Evolutionary conservation across 371 early-diverging fungal genomes (phyloP).

Genomic region (Mortierella polycephala): DNA sequence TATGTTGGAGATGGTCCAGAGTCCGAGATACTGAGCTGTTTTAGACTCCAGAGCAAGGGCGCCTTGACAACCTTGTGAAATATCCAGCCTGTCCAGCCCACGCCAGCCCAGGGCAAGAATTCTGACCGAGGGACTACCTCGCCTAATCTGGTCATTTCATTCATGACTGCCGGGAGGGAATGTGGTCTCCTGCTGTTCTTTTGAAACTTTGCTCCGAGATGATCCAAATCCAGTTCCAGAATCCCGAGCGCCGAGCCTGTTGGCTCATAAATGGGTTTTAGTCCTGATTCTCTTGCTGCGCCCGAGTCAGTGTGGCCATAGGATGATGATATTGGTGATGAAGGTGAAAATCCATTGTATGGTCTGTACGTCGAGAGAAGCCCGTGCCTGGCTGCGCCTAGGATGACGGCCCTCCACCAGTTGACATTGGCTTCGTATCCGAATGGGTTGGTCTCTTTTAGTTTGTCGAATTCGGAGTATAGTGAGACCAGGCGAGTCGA

Average conservation of each 20-base stretch:
- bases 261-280: constrained; percentile 18
- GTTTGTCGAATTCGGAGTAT: constrained; percentile 42
- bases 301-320: not conserved
- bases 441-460: constrained; percentile 43
- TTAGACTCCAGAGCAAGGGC: constrained; percentile 42
- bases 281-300: not conserved
- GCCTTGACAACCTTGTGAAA: constrained; percentile 48
- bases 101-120: constrained; percentile 47
- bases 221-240: constrained; percentile 42
- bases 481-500: constrained; percentile 34
- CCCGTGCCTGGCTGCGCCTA: constrained; percentile 44
- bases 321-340: not conserved
- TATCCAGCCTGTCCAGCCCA: constrained; percentile 41
- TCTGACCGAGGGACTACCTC: constrained; percentile 38
- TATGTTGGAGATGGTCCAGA: constrained; percentile 21
- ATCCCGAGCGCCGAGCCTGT: constrained; percentile 45
- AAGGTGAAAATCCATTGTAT: constrained; percentile 1
- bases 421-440: constrained; percentile 46
- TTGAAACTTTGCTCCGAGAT: constrained; percentile 23
- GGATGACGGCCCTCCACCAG: constrained; percentile 42
- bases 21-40: constrained; percentile 40
- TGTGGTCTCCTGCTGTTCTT: constrained; percentile 32
- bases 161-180: constrained; percentile 31
- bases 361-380: constrained; percentile 28
- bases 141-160: constrained; percentile 33